Evolutionary conservation across 495 filamentous ascomycete species (phyloP).

Genomic region (Tuber melanosporum): DNA sequence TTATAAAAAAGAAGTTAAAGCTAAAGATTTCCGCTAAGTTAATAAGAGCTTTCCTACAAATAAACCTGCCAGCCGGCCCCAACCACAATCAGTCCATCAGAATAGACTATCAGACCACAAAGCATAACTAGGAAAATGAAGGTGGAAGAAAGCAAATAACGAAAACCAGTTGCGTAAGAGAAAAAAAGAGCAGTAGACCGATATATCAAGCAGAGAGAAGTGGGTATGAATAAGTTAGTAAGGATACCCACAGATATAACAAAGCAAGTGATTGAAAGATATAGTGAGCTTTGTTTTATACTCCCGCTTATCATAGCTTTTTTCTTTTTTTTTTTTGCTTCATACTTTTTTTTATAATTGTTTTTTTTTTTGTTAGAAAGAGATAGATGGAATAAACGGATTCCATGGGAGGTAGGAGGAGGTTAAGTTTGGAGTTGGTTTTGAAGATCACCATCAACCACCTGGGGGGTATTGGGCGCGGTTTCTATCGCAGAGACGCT

Average conservation of each 20-base stretch:
- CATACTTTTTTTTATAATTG: not conserved
- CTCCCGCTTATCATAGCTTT: not conserved
- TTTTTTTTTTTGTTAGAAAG: not conserved
- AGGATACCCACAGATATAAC: not conserved
- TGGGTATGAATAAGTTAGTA: not conserved
- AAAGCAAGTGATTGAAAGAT: conserved; percentile 5
- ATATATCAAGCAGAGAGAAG: conserved; percentile 69
- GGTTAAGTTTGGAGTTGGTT: not conserved
- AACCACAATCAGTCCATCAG: conserved; percentile 7
- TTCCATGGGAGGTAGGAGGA: not conserved
- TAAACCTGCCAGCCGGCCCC: conserved; percentile 2
- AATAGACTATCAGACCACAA: conserved; percentile 10
- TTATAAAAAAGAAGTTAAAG: conserved; percentile 5
- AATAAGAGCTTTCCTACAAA: conserved; percentile 12
- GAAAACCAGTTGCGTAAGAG: conserved; percentile 15
- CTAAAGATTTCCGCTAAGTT: not conserved
- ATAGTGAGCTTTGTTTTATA: not conserved
- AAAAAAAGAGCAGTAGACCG: conserved; percentile 48
- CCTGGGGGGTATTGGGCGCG: not conserved
- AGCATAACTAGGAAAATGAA: conserved; percentile 14
- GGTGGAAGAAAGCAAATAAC: conserved; percentile 8
- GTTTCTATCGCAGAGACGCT: not conserved
- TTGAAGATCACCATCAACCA: not conserved
- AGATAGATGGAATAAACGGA: not conserved
- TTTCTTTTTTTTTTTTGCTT: not conserved